A percentile compares a stretch with the other conserved stretches of the same genome.
Conservation (phyloP, 768 basidiomycete genomes). For the Tephrocybe sp. region DNA sequence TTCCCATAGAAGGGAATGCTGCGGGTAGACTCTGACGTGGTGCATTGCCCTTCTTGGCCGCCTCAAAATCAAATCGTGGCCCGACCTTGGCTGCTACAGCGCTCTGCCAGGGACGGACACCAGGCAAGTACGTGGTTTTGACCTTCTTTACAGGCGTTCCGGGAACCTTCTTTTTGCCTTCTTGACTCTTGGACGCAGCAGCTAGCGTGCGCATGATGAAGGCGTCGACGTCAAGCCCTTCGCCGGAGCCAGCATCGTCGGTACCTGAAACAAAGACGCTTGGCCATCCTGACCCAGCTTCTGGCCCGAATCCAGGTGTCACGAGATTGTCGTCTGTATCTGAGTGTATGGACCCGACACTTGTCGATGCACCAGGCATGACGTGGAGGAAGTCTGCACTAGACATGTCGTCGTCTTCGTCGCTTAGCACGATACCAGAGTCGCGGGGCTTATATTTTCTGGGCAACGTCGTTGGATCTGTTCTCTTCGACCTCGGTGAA, state of each 20-base stretch:
- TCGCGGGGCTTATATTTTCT: conserved; percentile 75
- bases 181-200: conserved; percentile 49
- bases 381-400: conserved; percentile 29
- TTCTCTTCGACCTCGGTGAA: conserved; percentile 46
- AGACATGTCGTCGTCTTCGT: conserved; percentile 46
- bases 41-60: conserved; percentile 44
- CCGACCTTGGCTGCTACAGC: conserved; percentile 72
- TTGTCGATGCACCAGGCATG: conserved; percentile 61
- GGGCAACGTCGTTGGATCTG: conserved; percentile 38
- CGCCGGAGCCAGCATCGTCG: conserved; percentile 33
- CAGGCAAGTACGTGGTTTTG: conserved; percentile 57
- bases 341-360: conserved; percentile 60
- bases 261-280: conserved; percentile 40
- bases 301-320: conserved; percentile 63
- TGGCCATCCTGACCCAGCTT: conserved; percentile 64
- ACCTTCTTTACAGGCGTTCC: conserved; percentile 82
- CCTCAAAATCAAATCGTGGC: conserved; percentile 42
- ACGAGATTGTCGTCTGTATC: conserved; percentile 66
- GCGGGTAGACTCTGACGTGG: conserved; percentile 78
- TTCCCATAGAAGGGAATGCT: conserved; percentile 53
- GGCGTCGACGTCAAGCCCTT: conserved; percentile 54
- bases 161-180: conserved; percentile 61
- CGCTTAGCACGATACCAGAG: conserved; percentile 62
- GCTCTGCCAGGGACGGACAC: conserved; percentile 78
- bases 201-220: conserved; percentile 74